These are phyloP conservation scores for Suillus subaureus DNA, from an alignment of 768 basidiomycete species.

Conservation along the genomic window DNA sequence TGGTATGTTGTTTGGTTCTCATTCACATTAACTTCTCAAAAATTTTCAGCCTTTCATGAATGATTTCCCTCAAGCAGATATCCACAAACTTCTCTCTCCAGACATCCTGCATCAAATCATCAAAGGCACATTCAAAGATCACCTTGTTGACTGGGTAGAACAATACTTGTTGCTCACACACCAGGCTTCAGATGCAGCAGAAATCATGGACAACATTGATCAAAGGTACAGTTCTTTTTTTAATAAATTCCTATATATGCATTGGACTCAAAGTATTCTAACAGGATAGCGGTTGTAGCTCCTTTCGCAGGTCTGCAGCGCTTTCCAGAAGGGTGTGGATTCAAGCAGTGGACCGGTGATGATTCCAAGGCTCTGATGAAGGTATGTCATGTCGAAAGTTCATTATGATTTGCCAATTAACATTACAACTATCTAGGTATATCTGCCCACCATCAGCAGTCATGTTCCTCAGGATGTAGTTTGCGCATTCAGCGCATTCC, in stretches of 20 bases:
- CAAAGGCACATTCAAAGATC: constrained; percentile 9
- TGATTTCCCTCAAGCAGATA: background rate
- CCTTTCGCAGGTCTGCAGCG: constrained; percentile 15
- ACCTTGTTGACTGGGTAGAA: constrained; percentile 16
- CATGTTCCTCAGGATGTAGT: constrained; percentile 30
- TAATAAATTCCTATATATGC: too few species aligned
- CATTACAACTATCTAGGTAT: constrained; percentile 25
- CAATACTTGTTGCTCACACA: constrained; percentile 5
- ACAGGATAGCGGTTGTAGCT: constrained; percentile 29
- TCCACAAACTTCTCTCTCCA: background rate
- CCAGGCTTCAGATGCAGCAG: background rate
- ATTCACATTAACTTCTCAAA: background rate
- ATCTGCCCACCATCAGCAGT: constrained; percentile 32
- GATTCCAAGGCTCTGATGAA: constrained; percentile 28
- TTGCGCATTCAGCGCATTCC: constrained; percentile 22
- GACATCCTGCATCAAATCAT: constrained; percentile 13
- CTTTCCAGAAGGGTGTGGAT: constrained; percentile 21
- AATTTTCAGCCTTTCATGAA: background rate
- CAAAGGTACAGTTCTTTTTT: too few species aligned
- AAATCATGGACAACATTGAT: constrained; percentile 4
- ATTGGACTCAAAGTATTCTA: too few species aligned
- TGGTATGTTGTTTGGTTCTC: constrained; percentile 24
- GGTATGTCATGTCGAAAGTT: constrained; percentile 1
- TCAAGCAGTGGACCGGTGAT: constrained; percentile 24
- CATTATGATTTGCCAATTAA: background rate